phyloP scores from a whole-genome alignment of 2,329 filamentous ascomycete species.

The Cryphonectria parasitica region DNA sequence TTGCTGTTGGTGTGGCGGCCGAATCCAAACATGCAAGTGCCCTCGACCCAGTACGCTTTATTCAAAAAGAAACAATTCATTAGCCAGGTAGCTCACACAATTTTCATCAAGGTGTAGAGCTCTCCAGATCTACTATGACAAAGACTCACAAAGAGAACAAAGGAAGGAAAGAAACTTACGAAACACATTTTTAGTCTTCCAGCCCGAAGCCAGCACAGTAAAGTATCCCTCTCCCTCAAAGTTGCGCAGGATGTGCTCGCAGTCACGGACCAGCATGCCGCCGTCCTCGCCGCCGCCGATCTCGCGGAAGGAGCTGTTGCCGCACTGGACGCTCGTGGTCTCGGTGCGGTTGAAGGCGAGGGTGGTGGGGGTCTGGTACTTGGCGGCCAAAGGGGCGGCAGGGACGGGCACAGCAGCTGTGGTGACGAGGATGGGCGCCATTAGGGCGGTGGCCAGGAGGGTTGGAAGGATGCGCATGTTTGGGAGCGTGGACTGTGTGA shows the following conservation, averaged over 20 bases:
- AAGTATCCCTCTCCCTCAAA: slow-evolving; percentile 9
- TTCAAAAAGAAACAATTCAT: background rate
- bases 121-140: background rate
- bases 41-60: slow-evolving; percentile 1
- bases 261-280: slow-evolving; percentile 12
- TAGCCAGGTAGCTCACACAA: background rate
- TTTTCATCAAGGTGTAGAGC: no score
- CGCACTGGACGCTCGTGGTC: slow-evolving; percentile 3
- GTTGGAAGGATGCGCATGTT: background rate
- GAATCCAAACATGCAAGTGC: slow-evolving; percentile 24
- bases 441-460: slow-evolving; percentile 1
- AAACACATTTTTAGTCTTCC: background rate
- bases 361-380: slow-evolving; percentile 14
- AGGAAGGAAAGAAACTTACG: background rate
- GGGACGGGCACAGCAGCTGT: background rate
- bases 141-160: background rate
- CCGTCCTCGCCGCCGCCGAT: background rate
- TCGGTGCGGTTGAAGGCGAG: background rate
- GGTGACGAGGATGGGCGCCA: background rate
- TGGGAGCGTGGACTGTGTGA: background rate
- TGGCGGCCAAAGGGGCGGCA: background rate
- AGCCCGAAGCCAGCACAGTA: slow-evolving; percentile 4
- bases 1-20: slow-evolving; percentile 11
- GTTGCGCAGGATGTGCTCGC: background rate
- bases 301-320: slow-evolving; percentile 3